These are phyloP conservation scores for Mallotus repandus DNA, from an alignment of 441 rosid species.

Conservation along the genomic window DNA sequence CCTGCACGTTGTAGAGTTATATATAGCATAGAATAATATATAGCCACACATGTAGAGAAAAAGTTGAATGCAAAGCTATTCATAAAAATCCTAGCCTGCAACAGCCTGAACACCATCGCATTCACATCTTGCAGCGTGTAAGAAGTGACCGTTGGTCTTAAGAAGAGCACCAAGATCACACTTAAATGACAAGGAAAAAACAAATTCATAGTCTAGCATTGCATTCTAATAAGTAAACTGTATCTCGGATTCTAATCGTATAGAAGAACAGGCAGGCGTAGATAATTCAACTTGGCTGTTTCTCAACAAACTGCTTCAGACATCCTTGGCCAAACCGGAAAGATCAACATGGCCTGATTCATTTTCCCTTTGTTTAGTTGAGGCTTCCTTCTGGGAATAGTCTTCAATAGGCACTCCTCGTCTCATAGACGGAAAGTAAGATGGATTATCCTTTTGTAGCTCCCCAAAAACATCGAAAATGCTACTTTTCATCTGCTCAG, in stretches of 20 bases:
- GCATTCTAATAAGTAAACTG: too few species aligned
- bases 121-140: constrained; percentile 1
- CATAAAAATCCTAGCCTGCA: not conserved
- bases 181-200: too few species aligned
- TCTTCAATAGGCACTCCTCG: constrained; percentile 51
- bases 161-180: too few species aligned
- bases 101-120: not conserved
- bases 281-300: not conserved
- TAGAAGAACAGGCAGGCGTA: too few species aligned
- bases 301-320: constrained; percentile 33
- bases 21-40: too few species aligned
- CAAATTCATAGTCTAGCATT: not conserved
- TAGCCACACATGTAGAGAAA: too few species aligned
- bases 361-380: constrained; percentile 27
- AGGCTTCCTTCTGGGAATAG: constrained; percentile 31
- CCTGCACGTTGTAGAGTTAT: too few species aligned
- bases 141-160: too few species aligned
- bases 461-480: constrained; percentile 50
- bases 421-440: constrained; percentile 31
- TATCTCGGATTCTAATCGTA: too few species aligned
- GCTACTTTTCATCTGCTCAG: constrained; percentile 62
- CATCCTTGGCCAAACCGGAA: constrained; percentile 72
- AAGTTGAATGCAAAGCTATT: too few species aligned
- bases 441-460: constrained; percentile 25
- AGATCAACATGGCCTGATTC: constrained; percentile 49